Evolutionary conservation across 129 eudicot species (phyloP), one percentile per base, ranked within the genome.

Genomic region (Flaveria bidentis): DNA sequence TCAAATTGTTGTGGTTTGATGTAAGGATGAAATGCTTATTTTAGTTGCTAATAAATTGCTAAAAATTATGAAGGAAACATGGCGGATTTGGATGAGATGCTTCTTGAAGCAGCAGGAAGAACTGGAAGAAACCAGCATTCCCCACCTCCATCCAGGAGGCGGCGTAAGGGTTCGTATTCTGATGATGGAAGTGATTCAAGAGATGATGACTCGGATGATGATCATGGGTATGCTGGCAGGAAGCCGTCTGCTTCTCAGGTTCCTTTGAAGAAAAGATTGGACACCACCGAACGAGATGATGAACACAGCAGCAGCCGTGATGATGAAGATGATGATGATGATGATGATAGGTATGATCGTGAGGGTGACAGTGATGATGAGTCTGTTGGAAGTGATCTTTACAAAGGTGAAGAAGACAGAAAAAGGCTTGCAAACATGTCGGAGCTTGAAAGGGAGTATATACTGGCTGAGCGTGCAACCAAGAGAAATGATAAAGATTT

Each of bases 141-240:
- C 13, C 86, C 89, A 69, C 94, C 94, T 14, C 76, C 97, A 53
- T 84, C 95, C 12, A 86, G 91, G 73, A 88, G 96, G 57, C 87
- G 82, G 64, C 87, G 76, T 6, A 87, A 73, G 69, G 88, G 80
- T 62, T 86, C 97, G 3, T 88, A 88, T 76, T 87, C 96, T 28
- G 93, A 93, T 78, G 91, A 92, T 72, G 98, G 89, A 45, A 86
- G 92, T 83, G 98, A 92, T 78, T 90, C 94, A 6, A 90, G 89
- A 77, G 89, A 90, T 49, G 96, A 90, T 77, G 92, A 90, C 33
- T 93, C 97, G 0, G 98, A 93, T 64, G 89, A 82, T 83, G 90
- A 81, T 62, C 96, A 82, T 69, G 86, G 78, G 17, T 93, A 85
- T 82, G 85, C 84, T 52, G 82, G 80, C 76, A 72, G 96, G 74